Conservation (phyloP, 345 rosid genomes). For the Gossypium australe region DNA sequence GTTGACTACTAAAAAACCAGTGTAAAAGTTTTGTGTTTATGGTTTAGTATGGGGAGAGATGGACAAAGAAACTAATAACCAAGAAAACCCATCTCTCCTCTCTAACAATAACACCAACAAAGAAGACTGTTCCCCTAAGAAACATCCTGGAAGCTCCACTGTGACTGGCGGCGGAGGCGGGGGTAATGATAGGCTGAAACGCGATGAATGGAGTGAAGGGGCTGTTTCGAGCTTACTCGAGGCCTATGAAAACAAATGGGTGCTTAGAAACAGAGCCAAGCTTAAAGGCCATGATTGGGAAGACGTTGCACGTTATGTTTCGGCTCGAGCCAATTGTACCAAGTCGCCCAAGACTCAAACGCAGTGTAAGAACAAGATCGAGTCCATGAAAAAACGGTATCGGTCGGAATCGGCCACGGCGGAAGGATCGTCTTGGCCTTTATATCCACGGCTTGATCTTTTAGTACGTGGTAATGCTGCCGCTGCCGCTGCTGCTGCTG, state of each 20-base stretch:
- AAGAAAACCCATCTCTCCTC: constrained; percentile 40
- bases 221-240: constrained; percentile 88
- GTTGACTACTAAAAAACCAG: constrained; percentile 30
- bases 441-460: constrained; percentile 74
- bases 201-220: constrained; percentile 99
- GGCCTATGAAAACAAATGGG: constrained; percentile 90
- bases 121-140: not conserved
- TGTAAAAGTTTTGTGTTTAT: constrained; percentile 1
- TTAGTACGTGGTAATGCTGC: constrained; percentile 57
- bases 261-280: constrained; percentile 79
- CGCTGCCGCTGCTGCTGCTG: constrained; percentile 6
- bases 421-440: constrained; percentile 85
- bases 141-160: constrained; percentile 20
- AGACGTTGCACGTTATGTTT: constrained; percentile 74
- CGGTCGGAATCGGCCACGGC: constrained; percentile 75
- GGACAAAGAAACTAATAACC: constrained; percentile 55
- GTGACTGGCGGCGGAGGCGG: constrained; percentile 11
- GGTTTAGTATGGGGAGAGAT: constrained; percentile 46
- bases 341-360: constrained; percentile 88
- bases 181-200: constrained; percentile 59
- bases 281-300: constrained; percentile 99
- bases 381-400: constrained; percentile 96
- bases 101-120: constrained; percentile 8
- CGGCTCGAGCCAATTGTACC: constrained; percentile 52
- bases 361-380: constrained; percentile 98